A percentile compares a stretch with the other conserved stretches of the same genome.
These are phyloP conservation scores for Cucurbita moschata DNA, from an alignment of 306 rosid species.

Conservation along the genomic window DNA sequence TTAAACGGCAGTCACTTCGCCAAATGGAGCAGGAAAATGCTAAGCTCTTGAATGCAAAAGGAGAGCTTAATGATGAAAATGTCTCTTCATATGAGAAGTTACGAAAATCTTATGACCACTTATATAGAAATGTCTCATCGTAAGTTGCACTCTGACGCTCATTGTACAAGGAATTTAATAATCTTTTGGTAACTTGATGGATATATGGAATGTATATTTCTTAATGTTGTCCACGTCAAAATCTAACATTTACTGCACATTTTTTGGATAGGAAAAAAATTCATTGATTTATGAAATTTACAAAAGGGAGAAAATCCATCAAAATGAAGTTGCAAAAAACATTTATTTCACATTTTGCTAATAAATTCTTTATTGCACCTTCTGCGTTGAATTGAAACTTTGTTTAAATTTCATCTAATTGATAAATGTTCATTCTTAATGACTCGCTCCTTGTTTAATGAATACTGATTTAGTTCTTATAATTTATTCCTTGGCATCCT, in stretches of 20 bases:
- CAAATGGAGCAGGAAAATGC: slow-evolving; percentile 94
- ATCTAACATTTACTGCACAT: not conserved
- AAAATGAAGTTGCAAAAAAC: no score
- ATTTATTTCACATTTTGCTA: not conserved
- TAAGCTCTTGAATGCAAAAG: slow-evolving; percentile 86
- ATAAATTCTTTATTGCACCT: not conserved
- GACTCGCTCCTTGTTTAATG: not conserved
- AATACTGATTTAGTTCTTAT: not conserved
- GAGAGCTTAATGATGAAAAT: slow-evolving; percentile 89
- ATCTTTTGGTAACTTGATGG: not conserved
- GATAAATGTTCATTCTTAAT: not conserved
- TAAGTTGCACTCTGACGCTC: slow-evolving; percentile 24
- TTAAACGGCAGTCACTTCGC: slow-evolving; percentile 59
- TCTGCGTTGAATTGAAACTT: not conserved
- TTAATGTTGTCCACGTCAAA: not conserved
- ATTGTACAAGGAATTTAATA: not conserved
- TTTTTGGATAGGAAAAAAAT: no score
- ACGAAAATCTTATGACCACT: slow-evolving; percentile 84
- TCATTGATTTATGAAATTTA: no score
- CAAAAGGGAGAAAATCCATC: no score
- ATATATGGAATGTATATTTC: not conserved
- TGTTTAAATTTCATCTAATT: not conserved
- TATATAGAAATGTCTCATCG: slow-evolving; percentile 87
- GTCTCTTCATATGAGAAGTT: slow-evolving; percentile 79
- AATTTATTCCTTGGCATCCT: not conserved